These are phyloP conservation scores for Plasmodium vinckei DNA, from an alignment of 169 alveolate species.

Conservation along the genomic window DNA sequence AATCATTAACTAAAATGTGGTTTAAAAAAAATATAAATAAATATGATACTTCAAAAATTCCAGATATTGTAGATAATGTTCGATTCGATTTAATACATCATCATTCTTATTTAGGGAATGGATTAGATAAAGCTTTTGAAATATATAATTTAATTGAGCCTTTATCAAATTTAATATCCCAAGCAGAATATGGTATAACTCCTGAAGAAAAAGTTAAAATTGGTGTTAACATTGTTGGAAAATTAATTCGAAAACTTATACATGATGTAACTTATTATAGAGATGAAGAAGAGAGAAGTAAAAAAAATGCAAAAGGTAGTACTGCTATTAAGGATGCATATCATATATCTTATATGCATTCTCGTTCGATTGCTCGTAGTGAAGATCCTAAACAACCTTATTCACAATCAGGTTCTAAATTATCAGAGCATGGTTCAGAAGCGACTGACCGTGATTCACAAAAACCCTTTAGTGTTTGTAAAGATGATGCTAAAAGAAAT, in stretches of 20 bases:
- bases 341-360: conserved; percentile 34
- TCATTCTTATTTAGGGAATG: conserved; percentile 84
- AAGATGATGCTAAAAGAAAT: conserved; percentile 45
- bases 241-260: conserved; percentile 82
- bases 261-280: conserved; percentile 86
- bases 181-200: conserved; percentile 88
- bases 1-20: conserved; percentile 74
- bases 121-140: conserved; percentile 82
- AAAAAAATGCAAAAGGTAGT: conserved; percentile 46
- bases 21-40: conserved; percentile 64
- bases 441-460: conserved; percentile 38
- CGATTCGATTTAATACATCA: conserved; percentile 90
- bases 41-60: conserved; percentile 88
- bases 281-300: conserved; percentile 69
- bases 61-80: conserved; percentile 89
- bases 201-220: conserved; percentile 84
- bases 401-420: conserved; percentile 5
- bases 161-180: conserved; percentile 82
- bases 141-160: conserved; percentile 82
- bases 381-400: conserved; percentile 2
- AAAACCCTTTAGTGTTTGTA: conserved; percentile 34
- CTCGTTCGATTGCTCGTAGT: conserved; percentile 1
- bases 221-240: conserved; percentile 87
- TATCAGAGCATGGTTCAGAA: not conserved
- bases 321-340: conserved; percentile 42